Conservation (phyloP, 306 rosid genomes). For the Alnus glutinosa region DNA sequence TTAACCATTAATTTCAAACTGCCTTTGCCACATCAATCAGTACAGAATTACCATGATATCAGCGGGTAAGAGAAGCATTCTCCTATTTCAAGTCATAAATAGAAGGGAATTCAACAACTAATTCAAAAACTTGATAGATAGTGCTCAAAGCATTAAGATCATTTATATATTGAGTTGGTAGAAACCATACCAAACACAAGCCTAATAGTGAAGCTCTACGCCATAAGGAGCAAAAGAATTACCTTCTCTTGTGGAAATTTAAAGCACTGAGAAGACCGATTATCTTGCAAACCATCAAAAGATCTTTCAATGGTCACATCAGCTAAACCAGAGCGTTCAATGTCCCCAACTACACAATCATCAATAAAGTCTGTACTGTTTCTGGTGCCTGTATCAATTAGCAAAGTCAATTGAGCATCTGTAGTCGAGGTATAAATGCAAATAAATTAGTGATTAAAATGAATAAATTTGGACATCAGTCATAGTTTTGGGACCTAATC, state of each 20-base stretch:
- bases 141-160: neutral
- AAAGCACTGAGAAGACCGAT: constrained; percentile 37
- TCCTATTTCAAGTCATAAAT: neutral
- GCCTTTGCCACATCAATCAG: neutral
- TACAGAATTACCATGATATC: too few relatives aligned
- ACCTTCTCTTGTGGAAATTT: constrained; percentile 45
- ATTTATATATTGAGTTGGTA: neutral
- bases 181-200: constrained; percentile 17
- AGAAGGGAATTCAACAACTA: neutral
- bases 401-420: constrained; percentile 19
- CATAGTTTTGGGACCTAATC: neutral
- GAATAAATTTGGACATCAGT: neutral
- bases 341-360: constrained; percentile 33
- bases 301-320: constrained; percentile 36
- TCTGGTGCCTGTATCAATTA: constrained; percentile 28
- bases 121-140: neutral
- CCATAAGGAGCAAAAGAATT: constrained; percentile 16
- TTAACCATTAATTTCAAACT: neutral
- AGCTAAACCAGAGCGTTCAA: constrained; percentile 34
- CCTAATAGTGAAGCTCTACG: constrained; percentile 8
- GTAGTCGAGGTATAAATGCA: constrained; percentile 2
- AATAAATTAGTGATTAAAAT: neutral
- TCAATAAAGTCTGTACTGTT: constrained; percentile 21
- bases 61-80: too few relatives aligned
- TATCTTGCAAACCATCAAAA: constrained; percentile 36